A percentile compares a stretch with the other conserved stretches of the same genome.
Evolutionary conservation across 2,329 filamentous ascomycete species (phyloP).

Genomic region (Coniochaeta sp.): DNA sequence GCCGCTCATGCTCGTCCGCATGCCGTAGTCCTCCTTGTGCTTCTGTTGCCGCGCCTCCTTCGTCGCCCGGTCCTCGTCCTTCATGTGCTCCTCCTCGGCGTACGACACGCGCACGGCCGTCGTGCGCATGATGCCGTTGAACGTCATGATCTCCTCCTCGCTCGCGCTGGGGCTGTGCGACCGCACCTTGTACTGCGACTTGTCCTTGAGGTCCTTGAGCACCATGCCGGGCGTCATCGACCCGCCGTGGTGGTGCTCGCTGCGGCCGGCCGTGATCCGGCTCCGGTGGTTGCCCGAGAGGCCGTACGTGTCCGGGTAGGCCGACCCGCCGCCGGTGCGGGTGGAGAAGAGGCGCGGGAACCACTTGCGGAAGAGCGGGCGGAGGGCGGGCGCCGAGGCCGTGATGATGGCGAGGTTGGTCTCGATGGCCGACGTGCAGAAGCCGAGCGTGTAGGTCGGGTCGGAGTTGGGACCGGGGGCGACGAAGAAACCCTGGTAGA

Average conservation of each 20-base stretch:
- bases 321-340: neutral
- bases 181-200: constrained; percentile 7
- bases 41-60: neutral
- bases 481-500: constrained; percentile 17
- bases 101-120: constrained; percentile 2
- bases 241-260: neutral
- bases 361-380: constrained; percentile 24
- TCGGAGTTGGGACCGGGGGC: constrained; percentile 11
- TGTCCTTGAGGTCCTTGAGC: constrained; percentile 4
- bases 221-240: neutral
- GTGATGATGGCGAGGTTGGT: constrained; percentile 30
- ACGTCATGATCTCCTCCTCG: constrained; percentile 20
- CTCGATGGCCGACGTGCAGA: constrained; percentile 25
- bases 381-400: constrained; percentile 26
- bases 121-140: constrained; percentile 18
- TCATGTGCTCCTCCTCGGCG: neutral
- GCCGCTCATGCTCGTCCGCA: constrained; percentile 1
- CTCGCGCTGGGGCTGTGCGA: constrained; percentile 13
- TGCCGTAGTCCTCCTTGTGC: constrained; percentile 1
- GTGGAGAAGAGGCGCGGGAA: constrained; percentile 24
- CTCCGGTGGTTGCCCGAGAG: constrained; percentile 1
- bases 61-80: neutral
- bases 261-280: neutral
- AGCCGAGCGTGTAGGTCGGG: constrained; percentile 22
- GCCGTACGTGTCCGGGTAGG: constrained; percentile 2